Conservation (phyloP, 208 protist genomes). For the Leishmania aethiopica region DNA sequence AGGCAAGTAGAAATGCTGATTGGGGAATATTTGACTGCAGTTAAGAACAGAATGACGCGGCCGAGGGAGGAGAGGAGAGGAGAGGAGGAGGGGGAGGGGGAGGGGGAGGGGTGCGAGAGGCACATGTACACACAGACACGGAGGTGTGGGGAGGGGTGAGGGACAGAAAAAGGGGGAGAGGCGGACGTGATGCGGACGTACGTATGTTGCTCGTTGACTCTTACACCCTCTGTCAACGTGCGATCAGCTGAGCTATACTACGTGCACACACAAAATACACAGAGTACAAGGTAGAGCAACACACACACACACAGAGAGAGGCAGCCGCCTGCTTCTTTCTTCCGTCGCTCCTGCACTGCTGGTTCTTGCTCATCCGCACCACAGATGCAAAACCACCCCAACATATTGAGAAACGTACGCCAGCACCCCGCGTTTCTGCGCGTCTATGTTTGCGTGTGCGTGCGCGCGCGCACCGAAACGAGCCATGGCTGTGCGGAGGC, state of each 20-base stretch:
- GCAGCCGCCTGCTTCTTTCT: neutral
- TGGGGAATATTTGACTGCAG: neutral
- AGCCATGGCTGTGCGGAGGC: neutral
- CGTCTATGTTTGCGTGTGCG: neutral
- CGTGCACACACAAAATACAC: no score
- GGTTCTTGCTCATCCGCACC: neutral
- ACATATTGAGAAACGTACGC: neutral
- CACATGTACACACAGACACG: no score
- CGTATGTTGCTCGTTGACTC: no score
- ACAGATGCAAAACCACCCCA: neutral
- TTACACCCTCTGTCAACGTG: no score
- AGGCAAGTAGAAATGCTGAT: neutral
- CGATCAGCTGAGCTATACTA: no score
- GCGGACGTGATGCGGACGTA: no score
- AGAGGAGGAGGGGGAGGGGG: no score
- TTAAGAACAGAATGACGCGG: no score
- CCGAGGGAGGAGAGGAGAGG: neutral
- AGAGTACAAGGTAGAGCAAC: no score
- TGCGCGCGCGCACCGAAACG: neutral
- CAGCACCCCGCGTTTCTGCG: neutral
- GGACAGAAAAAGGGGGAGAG: no score
- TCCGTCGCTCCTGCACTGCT: neutral
- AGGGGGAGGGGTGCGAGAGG: no score
- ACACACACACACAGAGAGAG: neutral
- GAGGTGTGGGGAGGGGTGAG: no score